Conservation (phyloP, 2,329 filamentous ascomycete genomes). For the Colletotrichum sp. region DNA sequence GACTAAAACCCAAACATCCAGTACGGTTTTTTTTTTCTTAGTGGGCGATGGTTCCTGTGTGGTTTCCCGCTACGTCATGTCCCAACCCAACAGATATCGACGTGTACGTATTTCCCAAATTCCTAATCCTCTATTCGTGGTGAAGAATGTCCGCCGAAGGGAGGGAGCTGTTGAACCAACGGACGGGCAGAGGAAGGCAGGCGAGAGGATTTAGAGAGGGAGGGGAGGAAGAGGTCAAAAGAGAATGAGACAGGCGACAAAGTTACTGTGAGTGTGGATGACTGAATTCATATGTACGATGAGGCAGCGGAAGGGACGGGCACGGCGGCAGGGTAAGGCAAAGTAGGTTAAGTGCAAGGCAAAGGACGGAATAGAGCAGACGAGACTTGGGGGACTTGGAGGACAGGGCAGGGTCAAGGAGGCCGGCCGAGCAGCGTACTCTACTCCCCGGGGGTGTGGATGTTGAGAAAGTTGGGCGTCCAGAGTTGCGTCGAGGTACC, state of each 20-base stretch:
- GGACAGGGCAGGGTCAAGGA: conserved; percentile 11
- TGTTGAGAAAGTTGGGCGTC: neutral
- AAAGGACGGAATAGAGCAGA: conserved; percentile 6
- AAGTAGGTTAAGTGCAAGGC: conserved; percentile 21
- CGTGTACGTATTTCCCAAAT: neutral
- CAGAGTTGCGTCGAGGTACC: neutral
- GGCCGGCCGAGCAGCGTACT: neutral
- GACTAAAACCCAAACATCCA: conserved; percentile 14
- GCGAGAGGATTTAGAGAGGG: neutral
- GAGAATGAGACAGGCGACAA: conserved; percentile 5
- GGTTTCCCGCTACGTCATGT: conserved; percentile 7
- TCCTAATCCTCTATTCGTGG: neutral
- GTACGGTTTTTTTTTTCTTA: neutral
- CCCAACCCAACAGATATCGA: neutral
- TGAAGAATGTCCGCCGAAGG: neutral
- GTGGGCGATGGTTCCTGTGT: neutral
- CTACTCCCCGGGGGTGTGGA: neutral
- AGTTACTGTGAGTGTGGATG: conserved; percentile 17
- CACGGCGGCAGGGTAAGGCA: conserved; percentile 3
- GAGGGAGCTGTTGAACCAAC: neutral
- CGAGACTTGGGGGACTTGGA: neutral
- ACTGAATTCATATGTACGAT: conserved; percentile 21
- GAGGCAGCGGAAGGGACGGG: conserved; percentile 6
- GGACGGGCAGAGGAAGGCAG: neutral
- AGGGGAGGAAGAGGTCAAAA: conserved; percentile 12